phyloP scores from a whole-genome alignment of 139 green algal genomes.

The Chlorella sp. region DNA sequence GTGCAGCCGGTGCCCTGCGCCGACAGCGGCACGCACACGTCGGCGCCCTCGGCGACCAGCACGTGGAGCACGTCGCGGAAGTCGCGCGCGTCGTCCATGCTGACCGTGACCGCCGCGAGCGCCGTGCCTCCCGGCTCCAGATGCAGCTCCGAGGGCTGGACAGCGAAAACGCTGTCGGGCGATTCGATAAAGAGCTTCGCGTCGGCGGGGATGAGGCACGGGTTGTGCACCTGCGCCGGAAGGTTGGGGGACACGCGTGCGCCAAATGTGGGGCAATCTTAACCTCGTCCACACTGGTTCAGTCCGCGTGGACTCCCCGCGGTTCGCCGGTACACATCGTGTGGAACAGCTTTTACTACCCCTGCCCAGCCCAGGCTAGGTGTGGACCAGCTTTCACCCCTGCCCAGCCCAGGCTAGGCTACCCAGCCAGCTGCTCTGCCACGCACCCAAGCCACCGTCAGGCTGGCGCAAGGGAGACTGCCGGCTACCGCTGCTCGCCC shows the following conservation, averaged over 20 bases:
- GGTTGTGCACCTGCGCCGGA: slow-evolving; percentile 63
- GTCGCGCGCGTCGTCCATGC: slow-evolving; percentile 21
- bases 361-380: no score
- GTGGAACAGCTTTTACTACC: no score
- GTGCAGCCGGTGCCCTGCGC: slow-evolving; percentile 57
- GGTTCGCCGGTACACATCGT: no score
- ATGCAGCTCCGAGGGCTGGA: slow-evolving; percentile 41
- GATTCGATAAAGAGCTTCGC: slow-evolving; percentile 67
- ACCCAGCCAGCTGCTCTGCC: no score
- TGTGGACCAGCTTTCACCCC: background rate
- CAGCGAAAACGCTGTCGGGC: slow-evolving; percentile 50
- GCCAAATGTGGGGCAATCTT: no score
- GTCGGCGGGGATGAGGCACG: slow-evolving; percentile 58
- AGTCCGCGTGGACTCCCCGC: no score
- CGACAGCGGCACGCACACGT: slow-evolving; percentile 51
- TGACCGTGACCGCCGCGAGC: slow-evolving; percentile 27
- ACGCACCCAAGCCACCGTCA: no score
- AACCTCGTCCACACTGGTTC: no score
- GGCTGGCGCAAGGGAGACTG: no score
- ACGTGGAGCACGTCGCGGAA: slow-evolving; percentile 71
- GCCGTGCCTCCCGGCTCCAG: slow-evolving; percentile 37
- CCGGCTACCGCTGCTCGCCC: no score
- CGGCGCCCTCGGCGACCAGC: slow-evolving; percentile 63
- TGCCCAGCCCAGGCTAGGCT: no score
- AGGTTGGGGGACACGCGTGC: no score